phyloP scores from a whole-genome alignment of 495 filamentous ascomycete species.

The Pseudomonodictys pantanalensis region DNA sequence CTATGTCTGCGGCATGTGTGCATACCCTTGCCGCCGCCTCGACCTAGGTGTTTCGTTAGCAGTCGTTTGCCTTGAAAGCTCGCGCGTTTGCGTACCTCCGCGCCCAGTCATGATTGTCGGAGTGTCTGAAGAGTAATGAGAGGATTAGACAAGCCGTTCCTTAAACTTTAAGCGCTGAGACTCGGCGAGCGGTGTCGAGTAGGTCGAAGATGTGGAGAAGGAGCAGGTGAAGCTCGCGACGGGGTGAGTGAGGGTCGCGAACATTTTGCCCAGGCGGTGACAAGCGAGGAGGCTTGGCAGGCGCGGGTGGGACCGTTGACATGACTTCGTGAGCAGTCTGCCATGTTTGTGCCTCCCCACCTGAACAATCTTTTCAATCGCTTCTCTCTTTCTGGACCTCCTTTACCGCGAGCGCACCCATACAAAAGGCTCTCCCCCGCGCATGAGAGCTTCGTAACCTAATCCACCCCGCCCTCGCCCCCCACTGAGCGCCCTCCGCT shows the following conservation, averaged over 20 bases:
- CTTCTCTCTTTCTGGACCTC: too few species aligned
- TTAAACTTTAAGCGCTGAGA: not conserved
- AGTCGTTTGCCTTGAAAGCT: not conserved
- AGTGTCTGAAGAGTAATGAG: not conserved
- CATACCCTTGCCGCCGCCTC: slow-evolving; percentile 22
- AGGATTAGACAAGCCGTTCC: not conserved
- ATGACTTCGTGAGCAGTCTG: slow-evolving; percentile 7
- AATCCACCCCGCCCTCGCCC: slow-evolving; percentile 3
- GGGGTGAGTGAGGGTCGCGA: not conserved
- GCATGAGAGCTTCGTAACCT: slow-evolving; percentile 3
- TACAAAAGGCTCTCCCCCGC: not conserved
- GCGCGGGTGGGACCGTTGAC: not conserved
- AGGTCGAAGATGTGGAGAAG: too few species aligned
- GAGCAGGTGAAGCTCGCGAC: not conserved
- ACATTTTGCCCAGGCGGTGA: not conserved
- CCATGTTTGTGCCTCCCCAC: too few species aligned
- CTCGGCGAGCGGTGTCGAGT: not conserved
- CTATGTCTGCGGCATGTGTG: not conserved
- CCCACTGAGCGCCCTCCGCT: slow-evolving; percentile 23
- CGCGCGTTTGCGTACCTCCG: slow-evolving; percentile 14
- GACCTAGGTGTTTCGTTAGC: slow-evolving; percentile 18
- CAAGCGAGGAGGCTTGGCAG: not conserved
- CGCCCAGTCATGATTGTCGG: slow-evolving; percentile 22
- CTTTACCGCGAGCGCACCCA: too few species aligned
- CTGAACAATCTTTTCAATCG: too few species aligned